Base-by-base conservation (phyloP, 2,329 filamentous ascomycete species). In the Xylogone sp. region DNA sequence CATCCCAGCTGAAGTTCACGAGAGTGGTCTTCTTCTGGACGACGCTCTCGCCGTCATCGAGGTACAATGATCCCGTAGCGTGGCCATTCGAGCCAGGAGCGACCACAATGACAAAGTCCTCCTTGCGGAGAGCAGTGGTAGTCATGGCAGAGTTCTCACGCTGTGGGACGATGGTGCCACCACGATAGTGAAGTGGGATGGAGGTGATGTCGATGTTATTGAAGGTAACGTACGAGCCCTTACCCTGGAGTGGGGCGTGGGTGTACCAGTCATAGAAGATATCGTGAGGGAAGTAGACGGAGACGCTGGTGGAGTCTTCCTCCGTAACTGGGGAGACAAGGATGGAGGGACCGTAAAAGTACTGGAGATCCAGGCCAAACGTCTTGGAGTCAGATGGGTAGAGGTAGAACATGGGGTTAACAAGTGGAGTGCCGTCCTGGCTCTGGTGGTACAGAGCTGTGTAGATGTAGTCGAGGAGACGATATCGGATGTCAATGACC, bases 401-500 rank as follows among this genome's bases (percentile, higher is more conserved):
- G 22, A 82, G 64, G 71, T 84, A 93, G 69, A 87, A 90, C 51
- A 91, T 68, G 0, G 88, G 88, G 59, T 82, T 83, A 50, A 90
- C 71, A 56, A 84, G 73, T 0, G 88, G 87, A 1, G 76, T 77
- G 29, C 88, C 88, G 43, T 78, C 77, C 18, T 73, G 62, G 24
- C 75, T 78, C 65, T 88, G 80, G 69, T 53, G 51, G 63, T 84
- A 74, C 59, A 90, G 74, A 0, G 83, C 81, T 1, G 88, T 91
- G 73, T 93, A 92, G 53, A 89, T 76, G 70, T 92, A 92, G 62
- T 91, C 88, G 12, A 92, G 74, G n/a, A 92, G 74, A 27, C 80
- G 77, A 71, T 92, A 92, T n/a, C 88, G 79, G 45, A 84, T 83
- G 24, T 78, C 78, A 59, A 92, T 90, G 18, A 83, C 86, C 53